Evolutionary conservation across 2,329 filamentous ascomycete species (phyloP).

Genomic region (Diplodia scrobiculata): DNA sequence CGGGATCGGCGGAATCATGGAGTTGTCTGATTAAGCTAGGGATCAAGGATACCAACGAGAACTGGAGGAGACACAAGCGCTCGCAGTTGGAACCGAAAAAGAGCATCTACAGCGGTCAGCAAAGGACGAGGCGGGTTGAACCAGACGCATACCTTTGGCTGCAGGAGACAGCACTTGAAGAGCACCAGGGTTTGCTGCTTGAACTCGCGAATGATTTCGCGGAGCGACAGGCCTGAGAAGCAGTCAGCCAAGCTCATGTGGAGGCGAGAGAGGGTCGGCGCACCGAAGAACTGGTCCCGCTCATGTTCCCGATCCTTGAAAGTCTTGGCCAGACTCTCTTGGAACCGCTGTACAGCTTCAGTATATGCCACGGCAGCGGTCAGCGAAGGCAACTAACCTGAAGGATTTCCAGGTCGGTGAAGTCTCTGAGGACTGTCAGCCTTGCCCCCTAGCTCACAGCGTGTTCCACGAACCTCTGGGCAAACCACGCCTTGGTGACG

Average conservation of each 20-base stretch:
- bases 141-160: slow-evolving; percentile 73
- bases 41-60: slow-evolving; percentile 92
- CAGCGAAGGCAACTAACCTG: slow-evolving; percentile 46
- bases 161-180: slow-evolving; percentile 88
- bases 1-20: slow-evolving; percentile 95
- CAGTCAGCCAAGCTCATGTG: slow-evolving; percentile 40
- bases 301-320: slow-evolving; percentile 67
- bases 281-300: slow-evolving; percentile 81
- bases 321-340: slow-evolving; percentile 73
- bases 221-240: slow-evolving; percentile 65
- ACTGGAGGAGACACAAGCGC: slow-evolving; percentile 54
- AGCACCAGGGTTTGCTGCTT: slow-evolving; percentile 91
- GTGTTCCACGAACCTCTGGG: slow-evolving; percentile 63
- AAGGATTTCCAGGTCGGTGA: slow-evolving; percentile 87
- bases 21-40: slow-evolving; percentile 86
- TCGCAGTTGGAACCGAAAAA: slow-evolving; percentile 72
- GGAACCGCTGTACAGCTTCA: slow-evolving; percentile 66
- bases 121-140: background rate
- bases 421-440: slow-evolving; percentile 60
- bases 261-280: background rate
- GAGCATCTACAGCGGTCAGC: slow-evolving; percentile 69
- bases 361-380: background rate
- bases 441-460: slow-evolving; percentile 30
- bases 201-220: slow-evolving; percentile 92
- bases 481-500: slow-evolving; percentile 95